phyloP scores from a whole-genome alignment of 2,329 filamentous ascomycete species.

The Beauveria sp. region DNA sequence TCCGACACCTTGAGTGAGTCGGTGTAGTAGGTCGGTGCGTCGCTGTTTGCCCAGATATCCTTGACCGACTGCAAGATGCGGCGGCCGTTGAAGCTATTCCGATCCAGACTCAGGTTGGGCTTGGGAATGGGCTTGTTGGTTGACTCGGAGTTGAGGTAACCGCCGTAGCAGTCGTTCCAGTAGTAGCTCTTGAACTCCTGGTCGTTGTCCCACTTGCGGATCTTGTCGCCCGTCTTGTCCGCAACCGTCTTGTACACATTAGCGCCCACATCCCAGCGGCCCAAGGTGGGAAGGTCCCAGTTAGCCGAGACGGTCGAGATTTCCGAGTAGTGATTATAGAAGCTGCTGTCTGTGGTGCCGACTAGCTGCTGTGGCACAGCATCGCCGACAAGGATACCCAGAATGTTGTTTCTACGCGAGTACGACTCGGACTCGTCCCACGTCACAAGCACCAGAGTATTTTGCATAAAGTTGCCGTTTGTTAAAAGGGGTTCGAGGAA shows the following conservation, averaged over 20 bases:
- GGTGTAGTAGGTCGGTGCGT: conserved; percentile 34
- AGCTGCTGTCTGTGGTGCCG: conserved; percentile 60
- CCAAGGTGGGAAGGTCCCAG: conserved; percentile 62
- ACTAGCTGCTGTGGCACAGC: conserved; percentile 54
- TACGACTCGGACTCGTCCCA: conserved; percentile 76
- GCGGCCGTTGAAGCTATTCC: conserved; percentile 23
- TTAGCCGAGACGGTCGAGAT: conserved; percentile 60
- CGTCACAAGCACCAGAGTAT: conserved; percentile 67
- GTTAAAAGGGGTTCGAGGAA: conserved; percentile 65
- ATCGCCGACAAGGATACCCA: conserved; percentile 66
- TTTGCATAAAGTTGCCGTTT: conserved; percentile 64
- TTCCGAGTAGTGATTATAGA: conserved; percentile 66
- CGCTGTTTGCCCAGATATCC: conserved; percentile 28
- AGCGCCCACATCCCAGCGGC: conserved; percentile 64
- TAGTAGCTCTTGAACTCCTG: conserved; percentile 33
- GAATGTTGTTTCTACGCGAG: conserved; percentile 56
- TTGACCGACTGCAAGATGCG: conserved; percentile 30
- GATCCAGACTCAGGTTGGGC: conserved; percentile 30
- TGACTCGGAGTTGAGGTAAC: conserved; percentile 32
- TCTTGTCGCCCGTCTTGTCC: conserved; percentile 48
- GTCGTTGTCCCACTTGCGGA: conserved; percentile 29
- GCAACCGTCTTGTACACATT: conserved; percentile 59
- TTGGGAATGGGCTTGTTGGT: conserved; percentile 28
- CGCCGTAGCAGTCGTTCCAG: conserved; percentile 48
- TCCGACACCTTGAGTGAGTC: conserved; percentile 32